Conservation (phyloP, 257 asterid genomes). For the Jasminum sambac region DNA sequence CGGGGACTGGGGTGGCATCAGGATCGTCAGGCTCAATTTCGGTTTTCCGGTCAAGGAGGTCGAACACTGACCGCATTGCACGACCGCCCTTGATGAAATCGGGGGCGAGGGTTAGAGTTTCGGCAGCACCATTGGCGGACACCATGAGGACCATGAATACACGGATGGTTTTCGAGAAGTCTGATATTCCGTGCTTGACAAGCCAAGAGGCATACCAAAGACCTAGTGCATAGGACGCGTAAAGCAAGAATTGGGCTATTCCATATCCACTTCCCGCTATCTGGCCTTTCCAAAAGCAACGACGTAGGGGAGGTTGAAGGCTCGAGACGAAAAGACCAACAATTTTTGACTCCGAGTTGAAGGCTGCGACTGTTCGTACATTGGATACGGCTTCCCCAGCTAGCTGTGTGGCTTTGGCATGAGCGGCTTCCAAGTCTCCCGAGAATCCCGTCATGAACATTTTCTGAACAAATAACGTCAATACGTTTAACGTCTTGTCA, state of each 20-base stretch:
- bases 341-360: constrained; percentile 73
- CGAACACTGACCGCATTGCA: constrained; percentile 86
- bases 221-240: constrained; percentile 86
- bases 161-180: constrained; percentile 83
- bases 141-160: constrained; percentile 97
- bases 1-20: constrained; percentile 44
- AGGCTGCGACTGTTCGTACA: constrained; percentile 84
- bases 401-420: constrained; percentile 85
- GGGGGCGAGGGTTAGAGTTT: constrained; percentile 84
- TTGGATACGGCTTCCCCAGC: constrained; percentile 95
- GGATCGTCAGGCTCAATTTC: constrained; percentile 78
- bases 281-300: constrained; percentile 95
- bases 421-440: constrained; percentile 91
- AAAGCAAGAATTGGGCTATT: constrained; percentile 75
- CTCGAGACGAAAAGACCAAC: constrained; percentile 59
- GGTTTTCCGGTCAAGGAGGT: constrained; percentile 77
- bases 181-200: constrained; percentile 86
- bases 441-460: constrained; percentile 96
- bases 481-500: background rate
- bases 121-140: constrained; percentile 90
- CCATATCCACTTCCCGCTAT: constrained; percentile 88
- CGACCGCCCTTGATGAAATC: constrained; percentile 88
- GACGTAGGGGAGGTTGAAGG: constrained; percentile 63
- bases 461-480: constrained; percentile 48
- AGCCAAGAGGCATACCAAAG: constrained; percentile 97